Conservation (phyloP, 192 early-diverging fungal genomes). For the Funneliformis geosporum region DNA sequence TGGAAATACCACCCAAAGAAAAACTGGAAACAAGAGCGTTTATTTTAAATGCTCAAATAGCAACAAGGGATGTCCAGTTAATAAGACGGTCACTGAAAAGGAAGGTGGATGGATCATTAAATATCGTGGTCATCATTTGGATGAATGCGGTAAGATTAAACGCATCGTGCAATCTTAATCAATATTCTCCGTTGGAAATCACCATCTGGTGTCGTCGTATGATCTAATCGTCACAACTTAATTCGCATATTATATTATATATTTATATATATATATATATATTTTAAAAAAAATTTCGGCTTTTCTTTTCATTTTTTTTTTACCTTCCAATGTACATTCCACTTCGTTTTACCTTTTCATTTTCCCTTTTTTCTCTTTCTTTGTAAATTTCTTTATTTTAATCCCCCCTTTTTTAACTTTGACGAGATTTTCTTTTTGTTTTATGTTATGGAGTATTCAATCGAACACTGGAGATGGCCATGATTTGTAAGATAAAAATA, state of each 20-base stretch:
- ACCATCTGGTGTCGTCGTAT: neutral
- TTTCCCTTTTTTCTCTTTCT: too few relatives aligned
- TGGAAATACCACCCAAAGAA: conserved; percentile 60
- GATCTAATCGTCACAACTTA: neutral
- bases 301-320: neutral
- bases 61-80: conserved; percentile 51
- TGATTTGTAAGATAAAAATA: too few relatives aligned
- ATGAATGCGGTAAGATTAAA: conserved; percentile 51
- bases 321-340: neutral
- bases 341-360: neutral
- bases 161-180: conserved; percentile 39
- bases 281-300: too few relatives aligned
- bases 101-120: conserved; percentile 58
- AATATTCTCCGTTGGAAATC: neutral
- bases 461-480: too few relatives aligned
- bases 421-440: too few relatives aligned
- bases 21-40: conserved; percentile 58
- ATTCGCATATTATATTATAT: neutral
- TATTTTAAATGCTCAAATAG: conserved; percentile 65
- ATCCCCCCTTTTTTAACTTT: too few relatives aligned
- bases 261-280: neutral
- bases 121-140: conserved; percentile 57
- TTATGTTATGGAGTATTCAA: too few relatives aligned
- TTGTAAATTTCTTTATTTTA: too few relatives aligned
- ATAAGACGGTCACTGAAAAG: conserved; percentile 59